These are phyloP conservation scores for Boletus insuetus DNA, from an alignment of 768 basidiomycete genomes.

Conservation along the genomic window DNA sequence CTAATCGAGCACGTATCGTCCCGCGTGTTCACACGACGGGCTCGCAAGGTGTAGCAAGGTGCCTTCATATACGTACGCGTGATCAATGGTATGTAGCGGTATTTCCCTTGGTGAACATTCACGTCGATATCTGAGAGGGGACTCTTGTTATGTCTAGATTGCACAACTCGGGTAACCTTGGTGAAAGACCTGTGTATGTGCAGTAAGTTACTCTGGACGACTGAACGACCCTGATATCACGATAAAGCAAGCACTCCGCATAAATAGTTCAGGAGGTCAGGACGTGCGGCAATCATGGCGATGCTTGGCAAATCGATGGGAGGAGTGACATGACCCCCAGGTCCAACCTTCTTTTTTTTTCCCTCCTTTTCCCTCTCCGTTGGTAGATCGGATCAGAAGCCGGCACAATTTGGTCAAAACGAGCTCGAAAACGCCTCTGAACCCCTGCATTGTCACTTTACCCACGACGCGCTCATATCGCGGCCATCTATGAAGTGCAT, in stretches of 20 bases:
- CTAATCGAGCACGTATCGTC: slow-evolving; percentile 1
- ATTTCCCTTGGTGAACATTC: background rate
- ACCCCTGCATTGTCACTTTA: slow-evolving; percentile 2
- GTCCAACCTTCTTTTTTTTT: no score
- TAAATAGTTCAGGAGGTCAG: background rate
- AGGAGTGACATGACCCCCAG: no score
- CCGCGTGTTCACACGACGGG: slow-evolving; percentile 23
- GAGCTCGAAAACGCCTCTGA: slow-evolving; percentile 19
- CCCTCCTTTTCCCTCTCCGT: no score
- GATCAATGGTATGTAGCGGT: background rate
- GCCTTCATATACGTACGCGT: slow-evolving; percentile 15
- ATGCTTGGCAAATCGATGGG: background rate
- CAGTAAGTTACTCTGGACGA: background rate
- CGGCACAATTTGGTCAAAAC: slow-evolving; percentile 26
- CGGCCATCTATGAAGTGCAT: slow-evolving; percentile 20
- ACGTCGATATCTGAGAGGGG: background rate
- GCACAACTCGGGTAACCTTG: background rate
- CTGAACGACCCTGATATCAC: slow-evolving; percentile 9
- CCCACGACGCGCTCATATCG: slow-evolving; percentile 26
- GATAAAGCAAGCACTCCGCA: background rate
- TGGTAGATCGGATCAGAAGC: slow-evolving; percentile 27
- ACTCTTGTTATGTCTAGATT: slow-evolving; percentile 15
- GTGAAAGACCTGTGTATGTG: no score
- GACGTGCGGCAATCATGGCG: background rate
- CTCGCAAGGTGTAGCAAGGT: slow-evolving; percentile 7